Percentiles rank a stretch among this genome's conserved stretches.
Conservation (phyloP, 192 early-diverging fungal species). For the Coemansia sp. region DNA sequence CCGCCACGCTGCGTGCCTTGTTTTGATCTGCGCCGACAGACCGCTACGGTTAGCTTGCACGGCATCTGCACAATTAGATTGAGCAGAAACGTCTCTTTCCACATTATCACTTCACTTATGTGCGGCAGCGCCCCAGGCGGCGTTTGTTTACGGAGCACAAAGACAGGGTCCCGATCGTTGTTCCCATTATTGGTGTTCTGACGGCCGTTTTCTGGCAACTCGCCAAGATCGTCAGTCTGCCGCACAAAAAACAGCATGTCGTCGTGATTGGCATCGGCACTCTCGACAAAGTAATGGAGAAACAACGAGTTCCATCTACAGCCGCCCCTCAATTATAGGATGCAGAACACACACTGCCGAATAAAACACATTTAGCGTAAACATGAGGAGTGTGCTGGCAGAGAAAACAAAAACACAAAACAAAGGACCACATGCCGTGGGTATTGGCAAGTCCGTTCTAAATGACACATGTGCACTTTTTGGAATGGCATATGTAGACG, state of each 20-base stretch:
- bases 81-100: conserved; percentile 91
- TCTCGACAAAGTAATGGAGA: conserved; percentile 70
- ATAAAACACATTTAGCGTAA: background rate
- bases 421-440: background rate
- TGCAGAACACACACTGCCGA: background rate
- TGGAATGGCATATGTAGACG: background rate
- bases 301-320: conserved; percentile 56
- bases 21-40: conserved; percentile 68
- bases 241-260: conserved; percentile 89
- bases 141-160: conserved; percentile 78
- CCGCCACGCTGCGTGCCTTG: conserved; percentile 54
- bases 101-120: conserved; percentile 74
- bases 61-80: conserved; percentile 91
- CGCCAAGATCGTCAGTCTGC: conserved; percentile 35
- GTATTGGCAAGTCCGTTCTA: background rate
- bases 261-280: conserved; percentile 69
- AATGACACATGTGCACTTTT: background rate
- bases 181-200: background rate
- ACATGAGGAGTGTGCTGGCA: background rate
- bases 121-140: conserved; percentile 61
- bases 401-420: background rate
- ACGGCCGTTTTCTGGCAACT: conserved; percentile 8
- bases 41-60: conserved; percentile 87
- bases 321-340: background rate
- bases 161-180: conserved; percentile 68